Base-by-base conservation (phyloP, 768 basidiomycete genomes). In the Erythrobasidium yunnanense region DNA sequence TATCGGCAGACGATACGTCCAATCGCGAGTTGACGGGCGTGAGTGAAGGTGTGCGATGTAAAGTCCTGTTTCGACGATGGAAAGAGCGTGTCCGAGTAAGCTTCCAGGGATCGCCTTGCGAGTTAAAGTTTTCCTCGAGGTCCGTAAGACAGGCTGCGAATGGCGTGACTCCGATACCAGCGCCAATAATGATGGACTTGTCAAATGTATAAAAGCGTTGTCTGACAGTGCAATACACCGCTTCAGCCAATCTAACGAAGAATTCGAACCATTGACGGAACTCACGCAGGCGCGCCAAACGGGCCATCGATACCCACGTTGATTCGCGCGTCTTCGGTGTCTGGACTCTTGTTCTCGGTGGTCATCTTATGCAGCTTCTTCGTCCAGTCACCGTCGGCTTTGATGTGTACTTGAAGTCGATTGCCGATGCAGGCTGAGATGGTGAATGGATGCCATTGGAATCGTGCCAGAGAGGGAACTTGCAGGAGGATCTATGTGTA, bases 361-460 rank as follows among this genome's bases (percentile, higher is more conserved):
- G 18, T 38, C 25, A 63, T 6, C 23, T 50, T 38, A 32, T 63
- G 60, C 32, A 63, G 49, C 30, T 63, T 27, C 27, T 30, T 27
- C 3, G 60, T 63, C 60, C 60, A 63, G 60, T 63, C 52, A 3
- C 60, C 60, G 22, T 63, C 60, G 6, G 60, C 60, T 51, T 63
- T 63, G 60, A 63, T 52, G 32, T 63, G 60, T 17, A 63, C 29
- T 51, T 63, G 60, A 2, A 63, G 32, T n/a, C 60, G 60, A 30
- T 18, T 50, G 5, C 60, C 60, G 27, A 63, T 63, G 60, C 60
- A 63, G 4, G 60, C 49, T 13, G 45, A 49, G 25, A 63, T 63
- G 18, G 60, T 63, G 60, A 63, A 63, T 7, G 60, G 60, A 34
- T 63, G 60, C 60, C 60, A 63, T 25, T 63, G 60, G 47, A 63